These are phyloP conservation scores for Tanozyma kutaoensis DNA, from an alignment of 805 yeast species.

Conservation along the genomic window DNA sequence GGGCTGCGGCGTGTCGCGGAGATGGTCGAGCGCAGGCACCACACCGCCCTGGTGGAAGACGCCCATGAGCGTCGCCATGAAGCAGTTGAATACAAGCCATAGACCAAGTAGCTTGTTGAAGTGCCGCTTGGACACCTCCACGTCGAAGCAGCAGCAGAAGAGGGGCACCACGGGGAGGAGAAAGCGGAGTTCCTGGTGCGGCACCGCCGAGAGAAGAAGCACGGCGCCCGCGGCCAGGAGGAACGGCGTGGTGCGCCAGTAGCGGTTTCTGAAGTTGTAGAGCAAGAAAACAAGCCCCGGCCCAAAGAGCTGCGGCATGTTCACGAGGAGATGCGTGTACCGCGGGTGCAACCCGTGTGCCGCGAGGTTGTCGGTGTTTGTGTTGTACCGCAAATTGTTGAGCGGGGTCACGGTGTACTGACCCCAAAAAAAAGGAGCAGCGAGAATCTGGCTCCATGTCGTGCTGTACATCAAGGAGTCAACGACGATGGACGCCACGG, in stretches of 20 bases:
- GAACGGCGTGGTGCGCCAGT: constrained; percentile 41
- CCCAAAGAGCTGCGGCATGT: constrained; percentile 73
- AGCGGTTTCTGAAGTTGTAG: constrained; percentile 17
- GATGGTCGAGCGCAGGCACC: constrained; percentile 42
- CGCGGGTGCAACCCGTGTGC: constrained; percentile 76
- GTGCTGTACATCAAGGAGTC: constrained; percentile 40
- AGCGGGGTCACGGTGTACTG: constrained; percentile 52
- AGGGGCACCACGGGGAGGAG: constrained; percentile 70
- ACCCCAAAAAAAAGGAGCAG: constrained; percentile 1
- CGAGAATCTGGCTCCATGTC: background rate
- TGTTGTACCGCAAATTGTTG: constrained; percentile 67
- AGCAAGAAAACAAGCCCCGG: constrained; percentile 45
- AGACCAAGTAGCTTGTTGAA: too few species aligned
- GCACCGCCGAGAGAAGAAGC: constrained; percentile 49
- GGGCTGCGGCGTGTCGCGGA: constrained; percentile 12
- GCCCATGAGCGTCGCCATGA: constrained; percentile 60
- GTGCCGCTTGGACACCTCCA: constrained; percentile 13
- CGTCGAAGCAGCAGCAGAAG: constrained; percentile 41
- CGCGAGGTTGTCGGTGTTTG: constrained; percentile 42
- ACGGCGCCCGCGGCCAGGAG: constrained; percentile 53
- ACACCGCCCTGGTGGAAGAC: constrained; percentile 85
- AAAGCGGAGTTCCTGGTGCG: constrained; percentile 93
- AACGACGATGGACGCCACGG: constrained; percentile 24
- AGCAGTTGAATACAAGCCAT: constrained; percentile 60
- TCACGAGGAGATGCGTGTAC: constrained; percentile 61